A percentile compares a stretch with the other conserved stretches of the same genome.
These are phyloP conservation scores for Phytophthora macrochlamydospora DNA, from an alignment of 352 stramenopile genomes.

Conservation along the genomic window DNA sequence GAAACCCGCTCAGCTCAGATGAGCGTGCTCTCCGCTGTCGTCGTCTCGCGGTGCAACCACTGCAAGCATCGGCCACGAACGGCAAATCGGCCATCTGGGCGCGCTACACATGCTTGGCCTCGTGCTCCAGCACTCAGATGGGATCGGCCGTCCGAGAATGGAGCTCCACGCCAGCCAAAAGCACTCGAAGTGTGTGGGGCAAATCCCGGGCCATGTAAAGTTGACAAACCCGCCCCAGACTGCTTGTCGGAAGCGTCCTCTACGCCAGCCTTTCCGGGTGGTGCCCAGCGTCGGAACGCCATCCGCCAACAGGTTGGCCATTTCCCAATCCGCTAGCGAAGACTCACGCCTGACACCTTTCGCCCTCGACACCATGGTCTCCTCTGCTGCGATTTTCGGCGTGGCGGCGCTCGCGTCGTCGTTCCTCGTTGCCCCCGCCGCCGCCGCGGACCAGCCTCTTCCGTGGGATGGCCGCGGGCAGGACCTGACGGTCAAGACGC, in stretches of 20 bases:
- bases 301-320: constrained; percentile 6
- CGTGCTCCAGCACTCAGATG: constrained; percentile 21
- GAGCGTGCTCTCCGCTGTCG: too few species aligned
- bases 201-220: constrained; percentile 13
- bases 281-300: constrained; percentile 1
- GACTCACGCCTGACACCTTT: constrained; percentile 6
- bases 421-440: constrained; percentile 15
- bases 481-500: constrained; percentile 57
- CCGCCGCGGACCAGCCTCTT: constrained; percentile 32
- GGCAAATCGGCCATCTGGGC: too few species aligned
- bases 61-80: not conserved
- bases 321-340: constrained; percentile 21
- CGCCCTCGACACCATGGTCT: constrained; percentile 22
- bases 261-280: constrained; percentile 18
- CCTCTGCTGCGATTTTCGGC: constrained; percentile 36
- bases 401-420: constrained; percentile 29
- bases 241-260: constrained; percentile 20
- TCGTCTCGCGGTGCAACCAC: not conserved
- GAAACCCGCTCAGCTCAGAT: too few species aligned
- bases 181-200: constrained; percentile 4
- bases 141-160: constrained; percentile 21
- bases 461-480: constrained; percentile 60
- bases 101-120: not conserved
- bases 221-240: constrained; percentile 21
- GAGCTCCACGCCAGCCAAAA: constrained; percentile 6